phyloP scores from a whole-genome alignment of 257 asterid species.

The Dorcoceras hygrometricum region DNA sequence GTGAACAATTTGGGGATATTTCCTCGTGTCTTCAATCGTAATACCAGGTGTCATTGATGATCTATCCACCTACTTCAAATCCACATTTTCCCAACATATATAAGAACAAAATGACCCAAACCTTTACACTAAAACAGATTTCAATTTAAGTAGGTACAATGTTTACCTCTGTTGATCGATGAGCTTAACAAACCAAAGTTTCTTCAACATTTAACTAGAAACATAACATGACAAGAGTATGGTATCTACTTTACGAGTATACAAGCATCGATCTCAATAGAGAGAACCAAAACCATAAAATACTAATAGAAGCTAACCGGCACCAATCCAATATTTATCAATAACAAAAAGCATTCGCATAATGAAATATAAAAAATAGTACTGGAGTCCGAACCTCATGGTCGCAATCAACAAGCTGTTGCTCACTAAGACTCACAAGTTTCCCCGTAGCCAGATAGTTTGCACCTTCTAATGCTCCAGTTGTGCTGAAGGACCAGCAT shows the following conservation, averaged over 20 bases:
- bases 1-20: background rate
- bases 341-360: background rate
- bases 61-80: constrained; percentile 10
- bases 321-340: background rate
- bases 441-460: constrained; percentile 76
- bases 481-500: constrained; percentile 88
- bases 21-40: background rate
- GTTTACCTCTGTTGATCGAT: background rate
- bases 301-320: background rate
- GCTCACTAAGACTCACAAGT: constrained; percentile 86
- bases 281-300: background rate
- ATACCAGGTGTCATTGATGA: background rate
- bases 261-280: background rate
- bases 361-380: background rate
- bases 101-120: background rate
- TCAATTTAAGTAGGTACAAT: background rate
- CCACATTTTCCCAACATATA: background rate
- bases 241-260: background rate
- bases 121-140: background rate
- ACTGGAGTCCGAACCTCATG: constrained; percentile 55
- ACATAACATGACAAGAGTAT: background rate
- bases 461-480: constrained; percentile 93
- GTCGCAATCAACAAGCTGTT: constrained; percentile 91
- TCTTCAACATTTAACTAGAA: background rate
- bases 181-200: background rate